Conservation (phyloP, 2,329 filamentous ascomycete species). For the Sphaerostilbella broomeana region DNA sequence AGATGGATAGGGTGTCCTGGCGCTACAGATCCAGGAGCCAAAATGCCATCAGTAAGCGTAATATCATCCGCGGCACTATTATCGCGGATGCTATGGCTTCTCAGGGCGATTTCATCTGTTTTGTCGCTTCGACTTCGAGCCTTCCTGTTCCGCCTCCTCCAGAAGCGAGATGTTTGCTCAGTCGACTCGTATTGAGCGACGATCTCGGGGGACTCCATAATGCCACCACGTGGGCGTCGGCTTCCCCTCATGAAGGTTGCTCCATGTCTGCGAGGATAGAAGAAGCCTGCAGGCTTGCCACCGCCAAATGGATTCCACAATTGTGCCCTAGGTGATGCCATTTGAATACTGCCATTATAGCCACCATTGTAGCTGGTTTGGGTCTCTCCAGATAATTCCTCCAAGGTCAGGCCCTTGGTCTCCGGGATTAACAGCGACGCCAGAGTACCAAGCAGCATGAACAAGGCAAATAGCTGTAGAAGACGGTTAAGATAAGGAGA, state of each 20-base stretch:
- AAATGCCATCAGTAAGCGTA: conserved; percentile 6
- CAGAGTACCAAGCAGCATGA: conserved; percentile 68
- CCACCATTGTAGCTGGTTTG: conserved; percentile 52
- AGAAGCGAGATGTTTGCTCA: conserved; percentile 22
- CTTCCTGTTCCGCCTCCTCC: conserved; percentile 22
- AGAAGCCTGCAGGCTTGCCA: conserved; percentile 46
- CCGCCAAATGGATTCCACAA: conserved; percentile 43
- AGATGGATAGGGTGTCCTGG: conserved; percentile 1
- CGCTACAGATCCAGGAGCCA: conserved; percentile 2
- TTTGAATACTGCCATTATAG: conserved; percentile 42
- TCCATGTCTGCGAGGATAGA: conserved; percentile 33
- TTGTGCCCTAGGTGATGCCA: conserved; percentile 25
- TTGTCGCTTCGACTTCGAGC: conserved; percentile 23
- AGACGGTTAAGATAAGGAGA: conserved; percentile 62
- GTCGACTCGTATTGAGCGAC: conserved; percentile 18
- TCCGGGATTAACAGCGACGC: conserved; percentile 69
- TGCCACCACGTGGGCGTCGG: conserved; percentile 31
- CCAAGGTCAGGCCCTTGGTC: conserved; percentile 67
- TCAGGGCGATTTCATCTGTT: conserved; percentile 28
- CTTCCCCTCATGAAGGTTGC: conserved; percentile 22
- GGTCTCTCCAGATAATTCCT: conserved; percentile 61
- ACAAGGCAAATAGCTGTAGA: conserved; percentile 71
- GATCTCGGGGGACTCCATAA: conserved; percentile 38
- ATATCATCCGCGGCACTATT: conserved; percentile 14
- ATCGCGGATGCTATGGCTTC: conserved; percentile 20